Evolutionary conservation across 2,329 filamentous ascomycete species (phyloP).

Genomic region (Epicoccum sorghinum): DNA sequence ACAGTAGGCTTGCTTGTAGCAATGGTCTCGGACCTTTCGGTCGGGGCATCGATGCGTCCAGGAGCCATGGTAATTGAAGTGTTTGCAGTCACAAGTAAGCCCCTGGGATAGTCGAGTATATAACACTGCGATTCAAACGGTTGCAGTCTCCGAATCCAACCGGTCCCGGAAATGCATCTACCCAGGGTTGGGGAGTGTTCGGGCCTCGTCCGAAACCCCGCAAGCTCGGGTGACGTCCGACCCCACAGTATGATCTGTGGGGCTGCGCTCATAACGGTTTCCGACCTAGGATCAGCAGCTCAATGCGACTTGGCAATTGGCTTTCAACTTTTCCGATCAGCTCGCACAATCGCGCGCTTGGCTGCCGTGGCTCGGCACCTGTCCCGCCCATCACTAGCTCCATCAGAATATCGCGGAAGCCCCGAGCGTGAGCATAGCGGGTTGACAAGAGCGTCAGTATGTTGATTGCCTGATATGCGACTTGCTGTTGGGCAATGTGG

Average conservation of each 20-base stretch:
- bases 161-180: too few relatives aligned
- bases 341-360: not conserved
- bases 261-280: not conserved
- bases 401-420: not conserved
- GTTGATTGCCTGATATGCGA: not conserved
- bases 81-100: too few relatives aligned
- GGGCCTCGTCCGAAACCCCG: not conserved
- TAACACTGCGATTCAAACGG: not conserved
- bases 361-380: not conserved
- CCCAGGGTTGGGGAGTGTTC: not conserved
- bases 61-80: conserved; percentile 14
- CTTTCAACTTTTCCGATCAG: not conserved
- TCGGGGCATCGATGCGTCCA: conserved; percentile 13
- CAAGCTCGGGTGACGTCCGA: not conserved
- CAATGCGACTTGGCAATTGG: not conserved
- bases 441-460: not conserved
- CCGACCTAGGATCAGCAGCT: not conserved
- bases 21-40: not conserved
- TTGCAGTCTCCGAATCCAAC: too few relatives aligned
- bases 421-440: not conserved
- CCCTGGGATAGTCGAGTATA: not conserved
- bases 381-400: not conserved
- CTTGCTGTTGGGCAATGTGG: not conserved
- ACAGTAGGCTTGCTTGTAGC: conserved; percentile 39
- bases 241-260: not conserved